Base-by-base conservation (phyloP, 345 rosid genomes). In the Crucihimalaya himalaica region DNA sequence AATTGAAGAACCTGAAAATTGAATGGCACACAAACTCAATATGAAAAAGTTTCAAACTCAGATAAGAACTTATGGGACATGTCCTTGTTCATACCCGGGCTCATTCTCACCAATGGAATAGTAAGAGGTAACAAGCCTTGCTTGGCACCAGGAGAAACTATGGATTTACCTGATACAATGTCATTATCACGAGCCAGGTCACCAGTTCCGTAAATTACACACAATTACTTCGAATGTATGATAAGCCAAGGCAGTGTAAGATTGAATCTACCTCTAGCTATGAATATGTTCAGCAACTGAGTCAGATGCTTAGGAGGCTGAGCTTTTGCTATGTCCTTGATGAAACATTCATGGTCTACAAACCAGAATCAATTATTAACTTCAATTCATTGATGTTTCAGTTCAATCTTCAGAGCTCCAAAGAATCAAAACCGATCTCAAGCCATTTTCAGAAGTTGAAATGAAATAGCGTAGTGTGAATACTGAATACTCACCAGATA, bases 111-210 rank as follows among this genome's bases (percentile, higher is more conserved):
- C 45, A 90, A 74, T 23, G 97, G 91, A 82, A 90, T 83, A 58
- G 81, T 86, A 75, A 93, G 89, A 27, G 97, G 95, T 19, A 88
- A 83, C 34, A 87, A 65, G 13, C 95, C 92, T 76, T 84, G 78
- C 86, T 80, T 88, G n/a, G 88, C 81, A 80, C 89, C 87, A 47
- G 97, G 96, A 78, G 97, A 86, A 58, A 85, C 63, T 51, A 93
- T 77, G 59, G 84, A 81, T 69, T 87, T 89, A 69, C 97, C 97
- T 87, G 74, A 62, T 43, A 67, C 16, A 45, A 25, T 27, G 16
- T 25, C n/a, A 42, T 18, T 5, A 40, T 21, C 23, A 68, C n/a
- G 12, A 29, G 51, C 67, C 40, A 68, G 50, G 68, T 34, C 68
- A 51, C 7, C 3, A 58, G 16, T 28, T 39, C 2, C 40, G 3